phyloP scores from a whole-genome alignment of 2,329 filamentous ascomycete genomes.

The Lanzia echinophila region DNA sequence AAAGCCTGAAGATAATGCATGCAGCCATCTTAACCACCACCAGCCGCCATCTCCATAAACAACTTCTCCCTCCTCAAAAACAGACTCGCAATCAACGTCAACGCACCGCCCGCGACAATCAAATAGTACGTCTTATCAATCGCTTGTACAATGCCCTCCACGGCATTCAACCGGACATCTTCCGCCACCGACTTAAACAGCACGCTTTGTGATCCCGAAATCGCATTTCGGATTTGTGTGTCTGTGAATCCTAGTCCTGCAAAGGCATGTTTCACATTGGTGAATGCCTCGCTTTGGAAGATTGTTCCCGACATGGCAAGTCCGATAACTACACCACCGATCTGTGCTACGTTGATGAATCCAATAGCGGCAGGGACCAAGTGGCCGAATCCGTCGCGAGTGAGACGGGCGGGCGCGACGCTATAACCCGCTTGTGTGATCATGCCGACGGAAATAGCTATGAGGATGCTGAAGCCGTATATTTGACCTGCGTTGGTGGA shows the following conservation, averaged over 20 bases:
- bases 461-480: constrained; percentile 33
- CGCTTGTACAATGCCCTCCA: constrained; percentile 25
- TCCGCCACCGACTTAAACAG: constrained; percentile 9
- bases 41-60: constrained; percentile 8
- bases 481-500: constrained; percentile 22
- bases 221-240: constrained; percentile 21
- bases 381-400: constrained; percentile 14
- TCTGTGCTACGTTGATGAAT: constrained; percentile 32
- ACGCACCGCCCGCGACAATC: constrained; percentile 24
- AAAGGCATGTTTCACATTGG: constrained; percentile 22
- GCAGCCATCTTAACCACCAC: background rate
- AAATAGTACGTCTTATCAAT: constrained; percentile 26
- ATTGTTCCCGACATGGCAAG: constrained; percentile 31
- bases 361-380: constrained; percentile 27
- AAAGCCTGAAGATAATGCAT: too few species aligned
- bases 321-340: constrained; percentile 28
- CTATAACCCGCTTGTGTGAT: constrained; percentile 13
- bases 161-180: constrained; percentile 15
- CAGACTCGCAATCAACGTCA: constrained; percentile 20
- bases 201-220: constrained; percentile 14
- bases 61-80: constrained; percentile 26
- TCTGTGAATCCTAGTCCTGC: constrained; percentile 13
- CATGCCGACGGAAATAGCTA: constrained; percentile 35
- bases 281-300: constrained; percentile 31
- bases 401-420: constrained; percentile 25